Conservation (phyloP, 2,329 filamentous ascomycete genomes). For the Orbilia oligospora region DNA sequence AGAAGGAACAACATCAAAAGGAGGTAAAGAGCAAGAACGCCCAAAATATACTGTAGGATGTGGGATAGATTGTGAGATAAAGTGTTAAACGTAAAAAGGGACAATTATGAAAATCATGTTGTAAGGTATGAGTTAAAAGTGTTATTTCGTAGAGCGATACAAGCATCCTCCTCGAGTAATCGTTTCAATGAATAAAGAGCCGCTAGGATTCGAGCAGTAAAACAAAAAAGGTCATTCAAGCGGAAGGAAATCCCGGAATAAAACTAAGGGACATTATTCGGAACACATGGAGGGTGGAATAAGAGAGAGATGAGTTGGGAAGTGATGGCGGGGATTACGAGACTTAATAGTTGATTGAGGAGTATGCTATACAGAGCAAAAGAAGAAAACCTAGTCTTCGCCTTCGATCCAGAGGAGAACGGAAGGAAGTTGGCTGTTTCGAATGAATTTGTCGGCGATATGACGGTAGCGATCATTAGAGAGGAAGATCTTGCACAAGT, state of each 20-base stretch:
- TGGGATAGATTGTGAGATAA: slow-evolving; percentile 11
- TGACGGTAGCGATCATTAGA: slow-evolving; percentile 37
- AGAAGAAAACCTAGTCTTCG: slow-evolving; percentile 8
- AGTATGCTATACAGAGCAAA: background rate
- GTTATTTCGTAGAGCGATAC: slow-evolving; percentile 31
- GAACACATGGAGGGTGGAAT: slow-evolving; percentile 7
- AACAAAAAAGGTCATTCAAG: slow-evolving; percentile 13
- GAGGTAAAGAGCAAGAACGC: slow-evolving; percentile 21
- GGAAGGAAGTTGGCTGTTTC: slow-evolving; percentile 32
- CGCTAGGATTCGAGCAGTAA: slow-evolving; percentile 26
- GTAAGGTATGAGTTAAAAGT: slow-evolving; percentile 17
- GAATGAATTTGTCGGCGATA: slow-evolving; percentile 45
- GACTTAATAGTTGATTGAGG: background rate
- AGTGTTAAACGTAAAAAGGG: background rate
- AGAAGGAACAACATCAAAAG: background rate
- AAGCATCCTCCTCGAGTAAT: slow-evolving; percentile 23
- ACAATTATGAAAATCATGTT: slow-evolving; percentile 24
- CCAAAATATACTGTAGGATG: slow-evolving; percentile 10
- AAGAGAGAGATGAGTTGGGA: background rate
- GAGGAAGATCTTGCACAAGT: slow-evolving; percentile 44
- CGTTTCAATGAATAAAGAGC: slow-evolving; percentile 18
- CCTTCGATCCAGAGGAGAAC: slow-evolving; percentile 42
- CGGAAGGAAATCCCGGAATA: slow-evolving; percentile 3
- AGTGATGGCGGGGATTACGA: background rate
- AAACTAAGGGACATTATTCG: slow-evolving; percentile 26